These are phyloP conservation scores for Tritrichomonas foetus DNA, from an alignment of 208 protist species.

Conservation along the genomic window DNA sequence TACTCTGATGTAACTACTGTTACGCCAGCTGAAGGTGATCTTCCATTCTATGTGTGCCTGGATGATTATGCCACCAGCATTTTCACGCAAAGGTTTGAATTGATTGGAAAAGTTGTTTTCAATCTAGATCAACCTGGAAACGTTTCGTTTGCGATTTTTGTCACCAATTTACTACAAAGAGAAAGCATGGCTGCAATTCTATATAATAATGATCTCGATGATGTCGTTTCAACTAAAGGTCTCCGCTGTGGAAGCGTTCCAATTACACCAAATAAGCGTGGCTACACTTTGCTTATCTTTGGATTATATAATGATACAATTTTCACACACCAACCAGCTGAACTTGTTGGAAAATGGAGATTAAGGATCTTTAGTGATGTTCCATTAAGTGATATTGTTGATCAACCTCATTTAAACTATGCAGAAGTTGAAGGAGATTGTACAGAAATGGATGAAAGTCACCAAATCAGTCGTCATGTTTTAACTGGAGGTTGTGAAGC, in stretches of 20 bases:
- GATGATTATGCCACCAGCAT: not conserved
- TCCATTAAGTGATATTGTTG: not conserved
- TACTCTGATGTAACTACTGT: not conserved
- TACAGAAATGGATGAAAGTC: not conserved
- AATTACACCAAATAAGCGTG: not conserved
- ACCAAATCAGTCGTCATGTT: not conserved
- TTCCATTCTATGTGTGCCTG: not conserved
- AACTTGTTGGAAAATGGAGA: not conserved
- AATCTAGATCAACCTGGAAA: slow-evolving; percentile 25
- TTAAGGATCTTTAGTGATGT: not conserved
- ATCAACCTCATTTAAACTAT: not conserved
- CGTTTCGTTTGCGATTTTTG: not conserved
- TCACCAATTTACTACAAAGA: not conserved
- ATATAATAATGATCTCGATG: not conserved
- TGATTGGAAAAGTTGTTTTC: slow-evolving; percentile 13
- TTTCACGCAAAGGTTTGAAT: slow-evolving; percentile 13
- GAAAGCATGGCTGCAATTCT: not conserved
- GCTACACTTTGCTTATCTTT: not conserved
- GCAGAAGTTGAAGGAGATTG: not conserved
- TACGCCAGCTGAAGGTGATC: not conserved
- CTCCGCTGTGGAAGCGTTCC: not conserved
- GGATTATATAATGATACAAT: not conserved
- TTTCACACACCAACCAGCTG: not conserved
- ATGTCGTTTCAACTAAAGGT: not conserved
- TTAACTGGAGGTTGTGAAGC: not conserved